Conservation (phyloP, 164 flowering plant species). For the Piper betle region DNA sequence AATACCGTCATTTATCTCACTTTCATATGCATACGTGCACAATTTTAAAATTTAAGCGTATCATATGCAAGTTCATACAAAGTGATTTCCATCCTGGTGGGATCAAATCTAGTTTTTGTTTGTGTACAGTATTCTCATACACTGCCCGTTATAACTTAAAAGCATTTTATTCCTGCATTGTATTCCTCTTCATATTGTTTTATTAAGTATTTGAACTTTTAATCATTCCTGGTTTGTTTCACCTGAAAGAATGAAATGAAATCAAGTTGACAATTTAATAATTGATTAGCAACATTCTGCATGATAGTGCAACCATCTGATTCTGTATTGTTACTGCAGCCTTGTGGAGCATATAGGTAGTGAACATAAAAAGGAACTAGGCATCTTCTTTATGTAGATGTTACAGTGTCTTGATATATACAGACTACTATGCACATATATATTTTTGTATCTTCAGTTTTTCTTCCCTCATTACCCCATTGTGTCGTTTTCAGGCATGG, state of each 20-base stretch:
- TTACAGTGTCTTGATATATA: neutral
- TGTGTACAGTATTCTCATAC: neutral
- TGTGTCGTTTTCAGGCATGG: conserved; percentile 49
- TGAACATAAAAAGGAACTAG: too few relatives aligned
- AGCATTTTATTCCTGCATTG: neutral
- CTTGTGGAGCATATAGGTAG: too few relatives aligned
- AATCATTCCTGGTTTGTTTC: neutral
- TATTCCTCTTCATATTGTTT: neutral
- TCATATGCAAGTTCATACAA: too few relatives aligned
- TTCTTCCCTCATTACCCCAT: neutral
- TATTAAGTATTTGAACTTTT: too few relatives aligned
- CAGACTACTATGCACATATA: neutral
- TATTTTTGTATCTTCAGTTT: neutral
- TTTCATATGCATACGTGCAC: too few relatives aligned
- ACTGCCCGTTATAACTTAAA: neutral
- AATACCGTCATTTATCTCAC: too few relatives aligned
- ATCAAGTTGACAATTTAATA: too few relatives aligned
- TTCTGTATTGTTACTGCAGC: too few relatives aligned
- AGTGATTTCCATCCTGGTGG: too few relatives aligned
- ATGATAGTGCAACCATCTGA: neutral
- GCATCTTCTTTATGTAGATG: neutral
- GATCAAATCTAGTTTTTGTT: too few relatives aligned
- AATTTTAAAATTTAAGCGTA: too few relatives aligned
- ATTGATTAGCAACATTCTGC: neutral
- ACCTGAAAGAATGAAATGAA: neutral